Percentiles rank a stretch among this genome's conserved stretches.
These are phyloP conservation scores for Candida morakotiae DNA, from an alignment of 805 yeast species.

Conservation along the genomic window DNA sequence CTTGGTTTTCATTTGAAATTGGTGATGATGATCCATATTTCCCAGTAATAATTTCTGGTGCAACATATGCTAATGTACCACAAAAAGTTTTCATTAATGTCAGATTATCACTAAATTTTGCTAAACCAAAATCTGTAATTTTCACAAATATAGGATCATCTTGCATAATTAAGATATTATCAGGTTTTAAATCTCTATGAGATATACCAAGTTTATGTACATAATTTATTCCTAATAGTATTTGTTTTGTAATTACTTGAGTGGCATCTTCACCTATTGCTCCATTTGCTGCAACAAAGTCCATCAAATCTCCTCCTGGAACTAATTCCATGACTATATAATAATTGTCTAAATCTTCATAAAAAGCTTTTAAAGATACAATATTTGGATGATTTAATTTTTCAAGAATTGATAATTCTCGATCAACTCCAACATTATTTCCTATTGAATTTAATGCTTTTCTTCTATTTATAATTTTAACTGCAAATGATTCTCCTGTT, in stretches of 20 bases:
- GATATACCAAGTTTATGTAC: slow-evolving; percentile 88
- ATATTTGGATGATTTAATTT: slow-evolving; percentile 81
- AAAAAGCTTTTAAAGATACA: slow-evolving; percentile 76
- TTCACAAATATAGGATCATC: slow-evolving; percentile 91
- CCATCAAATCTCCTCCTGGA: slow-evolving; percentile 97
- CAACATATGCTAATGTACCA: slow-evolving; percentile 95
- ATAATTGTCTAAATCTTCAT: slow-evolving; percentile 75
- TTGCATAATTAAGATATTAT: slow-evolving; percentile 83
- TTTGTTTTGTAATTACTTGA: slow-evolving; percentile 80
- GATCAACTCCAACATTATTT: slow-evolving; percentile 60
- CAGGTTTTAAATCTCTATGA: slow-evolving; percentile 97
- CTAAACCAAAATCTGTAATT: slow-evolving; percentile 94
- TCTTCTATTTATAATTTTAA: slow-evolving; percentile 80
- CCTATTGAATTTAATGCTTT: slow-evolving; percentile 65
- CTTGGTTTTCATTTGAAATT: slow-evolving; percentile 3
- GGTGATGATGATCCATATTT: slow-evolving; percentile 40
- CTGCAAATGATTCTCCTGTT: slow-evolving; percentile 85
- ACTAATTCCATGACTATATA: slow-evolving; percentile 94
- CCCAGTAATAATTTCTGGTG: slow-evolving; percentile 83
- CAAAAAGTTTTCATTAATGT: slow-evolving; percentile 93
- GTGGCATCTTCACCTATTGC: slow-evolving; percentile 89
- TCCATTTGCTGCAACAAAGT: slow-evolving; percentile 89
- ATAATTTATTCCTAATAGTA: slow-evolving; percentile 76
- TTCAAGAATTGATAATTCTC: slow-evolving; percentile 80
- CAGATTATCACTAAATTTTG: slow-evolving; percentile 80